Conservation (phyloP, 768 basidiomycete genomes). For the Leccinum sublutescens region DNA sequence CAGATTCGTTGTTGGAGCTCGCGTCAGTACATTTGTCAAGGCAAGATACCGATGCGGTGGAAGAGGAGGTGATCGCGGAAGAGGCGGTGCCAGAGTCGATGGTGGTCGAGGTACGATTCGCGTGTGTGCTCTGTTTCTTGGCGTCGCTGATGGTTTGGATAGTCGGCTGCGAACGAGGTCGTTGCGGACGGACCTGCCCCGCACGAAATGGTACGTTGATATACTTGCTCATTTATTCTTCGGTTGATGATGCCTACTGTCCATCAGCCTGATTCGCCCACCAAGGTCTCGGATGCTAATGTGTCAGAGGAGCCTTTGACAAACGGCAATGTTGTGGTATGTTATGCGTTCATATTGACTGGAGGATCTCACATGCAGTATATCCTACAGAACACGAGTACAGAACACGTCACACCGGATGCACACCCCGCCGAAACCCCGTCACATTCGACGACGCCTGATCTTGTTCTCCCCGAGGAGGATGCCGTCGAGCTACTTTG, state of each 20-base stretch:
- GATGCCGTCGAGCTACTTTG: not conserved
- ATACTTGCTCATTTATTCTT: not conserved
- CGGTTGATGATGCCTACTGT: not conserved
- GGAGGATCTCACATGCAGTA: not conserved
- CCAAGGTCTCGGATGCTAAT: not conserved
- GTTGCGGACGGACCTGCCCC: not conserved
- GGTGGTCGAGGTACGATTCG: slow-evolving; percentile 12
- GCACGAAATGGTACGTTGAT: not conserved
- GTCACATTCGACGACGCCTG: slow-evolving; percentile 1
- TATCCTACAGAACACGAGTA: slow-evolving; percentile 3
- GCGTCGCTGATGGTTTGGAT: slow-evolving; percentile 1
- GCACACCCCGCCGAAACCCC: not conserved
- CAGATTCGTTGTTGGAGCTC: slow-evolving; percentile 23
- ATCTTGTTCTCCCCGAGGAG: slow-evolving; percentile 20
- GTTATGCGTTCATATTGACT: not conserved
- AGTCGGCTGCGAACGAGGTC: not conserved
- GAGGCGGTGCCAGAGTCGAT: not conserved
- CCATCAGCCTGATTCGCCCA: not conserved
- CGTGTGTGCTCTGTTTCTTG: not conserved
- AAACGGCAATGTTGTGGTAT: not conserved
- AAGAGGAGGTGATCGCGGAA: not conserved
- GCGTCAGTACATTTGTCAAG: slow-evolving; percentile 24
- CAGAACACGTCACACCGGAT: not conserved
- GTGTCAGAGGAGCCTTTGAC: not conserved
- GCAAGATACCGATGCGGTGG: not conserved